These are phyloP conservation scores for Thraustochytrium sp. DNA, from an alignment of 352 stramenopile species.

Conservation along the genomic window DNA sequence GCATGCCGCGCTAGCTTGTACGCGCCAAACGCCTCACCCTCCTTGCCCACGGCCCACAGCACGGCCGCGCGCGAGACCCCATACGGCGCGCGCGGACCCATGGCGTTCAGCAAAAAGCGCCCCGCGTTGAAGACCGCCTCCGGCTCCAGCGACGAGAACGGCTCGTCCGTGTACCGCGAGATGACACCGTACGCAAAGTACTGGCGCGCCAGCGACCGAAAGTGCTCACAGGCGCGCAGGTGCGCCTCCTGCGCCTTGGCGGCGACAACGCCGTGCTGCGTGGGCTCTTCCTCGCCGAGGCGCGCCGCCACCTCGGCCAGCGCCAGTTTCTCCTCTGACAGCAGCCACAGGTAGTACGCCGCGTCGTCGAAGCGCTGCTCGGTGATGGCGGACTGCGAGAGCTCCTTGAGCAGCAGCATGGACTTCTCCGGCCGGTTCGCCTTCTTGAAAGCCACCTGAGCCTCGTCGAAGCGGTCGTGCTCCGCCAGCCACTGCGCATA, in stretches of 20 bases:
- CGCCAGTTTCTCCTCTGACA: constrained; percentile 70
- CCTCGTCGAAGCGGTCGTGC: constrained; percentile 84
- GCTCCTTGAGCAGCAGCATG: constrained; percentile 67
- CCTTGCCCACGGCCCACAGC: constrained; percentile 87
- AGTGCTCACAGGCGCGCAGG: constrained; percentile 35
- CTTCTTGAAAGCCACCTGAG: constrained; percentile 77
- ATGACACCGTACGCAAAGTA: constrained; percentile 76
- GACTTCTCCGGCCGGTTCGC: constrained; percentile 72
- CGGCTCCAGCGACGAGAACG: constrained; percentile 81
- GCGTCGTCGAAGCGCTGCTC: constrained; percentile 78
- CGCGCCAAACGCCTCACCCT: constrained; percentile 76
- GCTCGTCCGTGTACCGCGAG: constrained; percentile 84
- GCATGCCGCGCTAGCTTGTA: constrained; percentile 83
- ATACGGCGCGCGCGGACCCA: constrained; percentile 60
- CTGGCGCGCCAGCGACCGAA: constrained; percentile 63
- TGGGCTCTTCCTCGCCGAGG: not conserved
- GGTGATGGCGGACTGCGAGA: constrained; percentile 65
- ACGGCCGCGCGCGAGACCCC: constrained; percentile 81
- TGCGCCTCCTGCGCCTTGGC: not conserved
- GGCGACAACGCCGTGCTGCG: not conserved
- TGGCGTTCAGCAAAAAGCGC: constrained; percentile 83
- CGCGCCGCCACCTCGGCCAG: constrained; percentile 47
- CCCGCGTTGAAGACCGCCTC: constrained; percentile 81
- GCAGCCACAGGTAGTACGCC: constrained; percentile 84
- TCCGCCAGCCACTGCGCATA: constrained; percentile 83